phyloP scores from a whole-genome alignment of 179 eudicot genomes.

The Pouteria campechiana region DNA sequence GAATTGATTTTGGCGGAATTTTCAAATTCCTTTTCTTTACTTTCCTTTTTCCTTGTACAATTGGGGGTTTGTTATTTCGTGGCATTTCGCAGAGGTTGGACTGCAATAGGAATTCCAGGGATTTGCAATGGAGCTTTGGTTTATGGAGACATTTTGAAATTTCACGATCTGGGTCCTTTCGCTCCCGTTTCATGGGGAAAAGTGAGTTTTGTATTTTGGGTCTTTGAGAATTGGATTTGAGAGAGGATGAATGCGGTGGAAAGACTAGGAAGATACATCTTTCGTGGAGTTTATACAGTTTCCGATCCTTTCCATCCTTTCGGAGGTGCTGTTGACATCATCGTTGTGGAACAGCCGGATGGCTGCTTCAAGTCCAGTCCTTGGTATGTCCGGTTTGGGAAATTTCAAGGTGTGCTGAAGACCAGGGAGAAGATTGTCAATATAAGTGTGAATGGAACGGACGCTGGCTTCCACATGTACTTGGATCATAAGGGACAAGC shows the following conservation, averaged over 20 bases:
- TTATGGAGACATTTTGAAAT: no score
- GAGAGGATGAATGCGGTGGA: slow-evolving; percentile 70
- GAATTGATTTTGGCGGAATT: no score
- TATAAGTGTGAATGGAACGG: slow-evolving; percentile 63
- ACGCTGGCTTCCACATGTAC: slow-evolving; percentile 69
- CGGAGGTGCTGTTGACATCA: slow-evolving; percentile 94
- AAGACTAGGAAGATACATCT: slow-evolving; percentile 68
- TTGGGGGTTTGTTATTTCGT: no score
- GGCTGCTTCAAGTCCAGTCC: slow-evolving; percentile 87
- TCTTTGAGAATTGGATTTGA: slow-evolving; percentile 6
- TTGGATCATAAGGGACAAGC: slow-evolving; percentile 88
- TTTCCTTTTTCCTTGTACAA: no score
- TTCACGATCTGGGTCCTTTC: no score
- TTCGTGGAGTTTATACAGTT: slow-evolving; percentile 53
- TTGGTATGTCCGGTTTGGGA: slow-evolving; percentile 90
- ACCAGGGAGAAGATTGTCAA: slow-evolving; percentile 57
- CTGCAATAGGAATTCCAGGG: no score
- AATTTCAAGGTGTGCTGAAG: slow-evolving; percentile 87
- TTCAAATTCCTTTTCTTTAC: no score
- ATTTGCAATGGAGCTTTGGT: no score
- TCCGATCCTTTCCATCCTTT: slow-evolving; percentile 87
- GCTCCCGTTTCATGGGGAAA: no score
- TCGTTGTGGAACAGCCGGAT: slow-evolving; percentile 84
- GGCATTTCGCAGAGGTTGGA: no score
- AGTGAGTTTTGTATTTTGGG: slow-evolving; percentile 16